Evolutionary conservation across 768 basidiomycete species (phyloP).

Genomic region (Leccinum aurantiacum): DNA sequence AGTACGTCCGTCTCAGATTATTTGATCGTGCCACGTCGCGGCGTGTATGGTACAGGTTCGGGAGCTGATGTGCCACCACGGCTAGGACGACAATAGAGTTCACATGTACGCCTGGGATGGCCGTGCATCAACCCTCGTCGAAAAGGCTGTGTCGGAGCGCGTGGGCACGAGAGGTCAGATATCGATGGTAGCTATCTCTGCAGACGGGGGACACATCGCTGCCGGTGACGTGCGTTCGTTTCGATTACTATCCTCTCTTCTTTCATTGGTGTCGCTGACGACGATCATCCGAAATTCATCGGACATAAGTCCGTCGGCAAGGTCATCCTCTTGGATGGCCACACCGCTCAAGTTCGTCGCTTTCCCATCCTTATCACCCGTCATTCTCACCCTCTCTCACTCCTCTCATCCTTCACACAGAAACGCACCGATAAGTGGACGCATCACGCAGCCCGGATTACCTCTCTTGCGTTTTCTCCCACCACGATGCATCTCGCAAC

Average conservation of each 20-base stretch:
- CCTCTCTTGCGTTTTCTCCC: constrained; percentile 49
- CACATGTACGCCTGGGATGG: constrained; percentile 74
- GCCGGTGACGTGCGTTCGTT: constrained; percentile 74
- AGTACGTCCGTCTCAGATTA: constrained; percentile 42
- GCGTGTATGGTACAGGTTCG: not conserved
- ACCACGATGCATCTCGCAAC: constrained; percentile 69
- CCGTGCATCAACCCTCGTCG: constrained; percentile 47
- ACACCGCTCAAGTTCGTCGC: constrained; percentile 49
- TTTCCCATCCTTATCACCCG: not conserved
- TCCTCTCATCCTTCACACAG: constrained; percentile 33
- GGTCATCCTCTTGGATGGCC: constrained; percentile 73
- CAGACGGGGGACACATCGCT: constrained; percentile 72
- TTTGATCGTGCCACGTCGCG: not conserved
- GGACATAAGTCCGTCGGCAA: constrained; percentile 69
- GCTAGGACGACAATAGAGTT: constrained; percentile 69
- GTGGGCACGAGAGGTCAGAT: constrained; percentile 60
- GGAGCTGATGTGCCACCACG: not conserved
- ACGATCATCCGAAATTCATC: not conserved
- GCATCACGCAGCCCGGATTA: constrained; percentile 80
- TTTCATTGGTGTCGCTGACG: constrained; percentile 1
- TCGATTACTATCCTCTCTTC: not conserved
- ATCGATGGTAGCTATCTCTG: constrained; percentile 75
- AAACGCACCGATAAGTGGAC: constrained; percentile 78
- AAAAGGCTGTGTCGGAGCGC: constrained; percentile 57
- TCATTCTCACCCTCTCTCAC: not conserved